Percentiles rank a stretch among this genome's conserved stretches.
Conservation (phyloP, 1,284 basidiomycete genomes). For the Tremellales sp. region DNA sequence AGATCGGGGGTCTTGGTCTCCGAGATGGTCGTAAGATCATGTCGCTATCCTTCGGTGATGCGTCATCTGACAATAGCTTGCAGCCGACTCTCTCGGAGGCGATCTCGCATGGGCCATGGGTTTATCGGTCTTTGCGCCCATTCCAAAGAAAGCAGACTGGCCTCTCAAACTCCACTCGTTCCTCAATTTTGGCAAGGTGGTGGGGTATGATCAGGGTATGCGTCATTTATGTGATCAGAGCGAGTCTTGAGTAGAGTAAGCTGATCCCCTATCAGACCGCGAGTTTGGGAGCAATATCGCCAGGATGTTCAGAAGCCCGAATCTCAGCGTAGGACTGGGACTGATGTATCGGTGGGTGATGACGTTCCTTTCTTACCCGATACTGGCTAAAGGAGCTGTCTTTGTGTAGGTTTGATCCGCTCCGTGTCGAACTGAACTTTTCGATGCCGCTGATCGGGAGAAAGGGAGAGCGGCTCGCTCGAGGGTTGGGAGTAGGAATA, state of each 20-base stretch:
- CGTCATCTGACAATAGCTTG: neutral
- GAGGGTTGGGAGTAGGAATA: slow-evolving; percentile 87
- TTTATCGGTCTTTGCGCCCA: slow-evolving; percentile 69
- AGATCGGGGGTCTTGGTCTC: slow-evolving; percentile 77
- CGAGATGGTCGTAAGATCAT: slow-evolving; percentile 69
- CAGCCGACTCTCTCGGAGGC: slow-evolving; percentile 76
- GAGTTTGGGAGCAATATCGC: slow-evolving; percentile 40
- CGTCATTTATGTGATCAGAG: slow-evolving; percentile 47
- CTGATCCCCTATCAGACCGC: slow-evolving; percentile 30
- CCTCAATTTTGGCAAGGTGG: slow-evolving; percentile 81
- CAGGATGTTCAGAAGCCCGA: slow-evolving; percentile 47
- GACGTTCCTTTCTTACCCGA: neutral
- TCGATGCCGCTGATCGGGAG: slow-evolving; percentile 79
- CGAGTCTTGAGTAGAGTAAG: slow-evolving; percentile 49
- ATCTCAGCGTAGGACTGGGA: slow-evolving; percentile 76
- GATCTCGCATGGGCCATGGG: slow-evolving; percentile 84
- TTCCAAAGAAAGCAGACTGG: slow-evolving; percentile 78
- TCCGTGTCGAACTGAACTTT: slow-evolving; percentile 73
- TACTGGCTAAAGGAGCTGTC: slow-evolving; percentile 3
- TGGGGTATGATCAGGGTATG: slow-evolving; percentile 60
- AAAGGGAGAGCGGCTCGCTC: slow-evolving; percentile 68
- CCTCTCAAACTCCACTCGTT: slow-evolving; percentile 83
- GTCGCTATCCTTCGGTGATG: neutral
- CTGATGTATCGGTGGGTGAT: slow-evolving; percentile 66
- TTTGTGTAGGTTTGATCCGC: slow-evolving; percentile 39